Base-by-base conservation (phyloP, 163 green algal species). In the Scenedesmus sp. region DNA sequence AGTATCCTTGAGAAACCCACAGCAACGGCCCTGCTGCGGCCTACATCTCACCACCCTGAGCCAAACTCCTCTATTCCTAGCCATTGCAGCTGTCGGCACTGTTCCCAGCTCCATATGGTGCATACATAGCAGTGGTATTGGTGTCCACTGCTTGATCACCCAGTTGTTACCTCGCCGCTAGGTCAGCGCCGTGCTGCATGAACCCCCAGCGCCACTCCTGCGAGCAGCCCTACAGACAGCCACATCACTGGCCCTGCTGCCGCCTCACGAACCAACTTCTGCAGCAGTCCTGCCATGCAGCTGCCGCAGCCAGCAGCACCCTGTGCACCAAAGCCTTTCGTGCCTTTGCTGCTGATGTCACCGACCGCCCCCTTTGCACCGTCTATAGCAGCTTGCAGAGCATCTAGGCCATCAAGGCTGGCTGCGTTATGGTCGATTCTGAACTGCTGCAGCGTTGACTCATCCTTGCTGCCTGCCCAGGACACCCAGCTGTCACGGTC, bases 391-490 rank as follows among this genome's bases (percentile, higher is more conserved):
- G 35, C 40, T 20, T 81, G 13, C 56, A 89, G 37, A n/a, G 15
- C 83, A 59, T 20, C 43, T 20, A 89, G 61, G 30, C 83, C 83
- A 40, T 89, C 83, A 6, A 89, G 16, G 83, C 83, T 89, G 2
- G 70, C 13, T 18, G 5, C 13, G 18, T 87, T 87, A 2, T 87
- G 37, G 3, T 76, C 51, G 24, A 42, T 30, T 53, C 59, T 72
- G 59, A 35, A 72, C 59, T 72, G 59, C 59, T 72, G 59, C 59
- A 72, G 22, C 22, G 59, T 22, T 72, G 59, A 72, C 59, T 72
- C 59, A 72, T 35, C 59, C 43, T 81, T 80, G 49, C 37, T 81
- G n/a, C 24, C 61, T 51, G 33, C 61, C 83, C 83, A 89, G 26
- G 83, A 61, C 37, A 89, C 20, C 83, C 61, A 43, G 33, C 37